A percentile compares a stretch with the other conserved stretches of the same genome.
phyloP scores from a whole-genome alignment of 306 rosid species.

The Dalbergia oliveri region DNA sequence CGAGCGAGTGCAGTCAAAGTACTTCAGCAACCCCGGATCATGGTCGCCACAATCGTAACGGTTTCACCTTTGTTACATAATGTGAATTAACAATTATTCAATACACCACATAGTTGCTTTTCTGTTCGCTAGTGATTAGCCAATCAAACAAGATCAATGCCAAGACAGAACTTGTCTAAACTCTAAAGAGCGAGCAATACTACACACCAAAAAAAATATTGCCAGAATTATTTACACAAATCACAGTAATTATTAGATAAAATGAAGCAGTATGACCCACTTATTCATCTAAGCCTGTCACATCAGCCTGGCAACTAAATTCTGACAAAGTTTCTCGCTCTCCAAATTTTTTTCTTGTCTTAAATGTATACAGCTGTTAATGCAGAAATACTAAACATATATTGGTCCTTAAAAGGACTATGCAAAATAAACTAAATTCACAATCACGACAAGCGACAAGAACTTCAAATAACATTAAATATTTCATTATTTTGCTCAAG shows the following conservation, averaged over 20 bases:
- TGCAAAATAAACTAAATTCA: no score
- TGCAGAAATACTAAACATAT: not conserved
- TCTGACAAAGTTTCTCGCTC: no score
- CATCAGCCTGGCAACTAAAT: no score
- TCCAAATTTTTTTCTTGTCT: not conserved
- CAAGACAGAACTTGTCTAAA: not conserved
- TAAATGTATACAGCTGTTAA: not conserved
- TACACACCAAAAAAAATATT: slow-evolving; percentile 20
- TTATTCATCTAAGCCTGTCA: no score
- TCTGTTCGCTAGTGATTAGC: not conserved
- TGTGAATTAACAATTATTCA: slow-evolving; percentile 14
- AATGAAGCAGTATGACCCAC: no score
- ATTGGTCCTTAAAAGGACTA: no score
- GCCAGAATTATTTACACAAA: no score
- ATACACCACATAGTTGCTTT: slow-evolving; percentile 1
- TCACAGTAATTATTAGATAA: no score
- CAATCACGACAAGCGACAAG: not conserved
- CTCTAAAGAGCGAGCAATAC: not conserved
- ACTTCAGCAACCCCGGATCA: slow-evolving; percentile 75
- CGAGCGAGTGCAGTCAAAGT: slow-evolving; percentile 77
- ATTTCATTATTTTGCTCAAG: slow-evolving; percentile 4
- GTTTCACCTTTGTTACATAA: slow-evolving; percentile 73
- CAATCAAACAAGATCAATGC: not conserved
- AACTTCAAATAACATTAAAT: not conserved
- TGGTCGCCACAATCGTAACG: slow-evolving; percentile 86